Base-by-base conservation (phyloP, 73 alveolate species). In the Strombidium stylifer region DNA sequence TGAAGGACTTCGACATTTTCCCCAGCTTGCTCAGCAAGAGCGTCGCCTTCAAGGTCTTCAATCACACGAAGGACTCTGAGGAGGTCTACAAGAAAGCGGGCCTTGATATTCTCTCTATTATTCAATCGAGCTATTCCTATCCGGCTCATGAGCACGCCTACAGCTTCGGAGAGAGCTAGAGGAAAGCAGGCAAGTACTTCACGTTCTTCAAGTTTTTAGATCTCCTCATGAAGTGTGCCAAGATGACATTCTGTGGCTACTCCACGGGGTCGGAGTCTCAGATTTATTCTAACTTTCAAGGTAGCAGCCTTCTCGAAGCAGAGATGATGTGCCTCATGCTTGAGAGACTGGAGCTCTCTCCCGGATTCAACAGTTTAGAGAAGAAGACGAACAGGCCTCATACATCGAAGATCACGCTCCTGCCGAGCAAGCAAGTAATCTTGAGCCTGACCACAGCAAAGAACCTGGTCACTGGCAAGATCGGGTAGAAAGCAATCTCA, bases 321-420 rank as follows among this genome's bases (percentile, higher is more conserved):
- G 94, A 84, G 56, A 66, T 42, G 62, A 67, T 84, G 4, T 46
- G 77, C 34, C 40, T 76, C 7, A 30, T 84, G 16, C 71, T 84
- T 3, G 94, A 84, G 65, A 77, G 94, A 51, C 69, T 84, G 86
- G 94, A 84, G 47, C 70, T 82, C 1, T 61, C 88, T 6, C 26
- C 58, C 58, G 85, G 83, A 14, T 68, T 65, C 37, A 20, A 52
- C 47, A 73, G 53, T 28, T 55, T 71, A 26, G 85, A 66, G 19
- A 49, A 56, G 80, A 65, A 73, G 48, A 81, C 85, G 2, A 30
- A 54, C 25, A 75, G 77, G 21, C 87, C 93, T 11, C 87, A 75
- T 35, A 76, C 83, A 26, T 69, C 87, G 0, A 54, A 73, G 35
- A 67, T 64, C 3, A 66, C 89, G n/a, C 79, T 83, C 0, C 48